These are phyloP conservation scores for Oryza glumipatula DNA, from an alignment of 176 grass and related monocot genomes.

Conservation along the genomic window DNA sequence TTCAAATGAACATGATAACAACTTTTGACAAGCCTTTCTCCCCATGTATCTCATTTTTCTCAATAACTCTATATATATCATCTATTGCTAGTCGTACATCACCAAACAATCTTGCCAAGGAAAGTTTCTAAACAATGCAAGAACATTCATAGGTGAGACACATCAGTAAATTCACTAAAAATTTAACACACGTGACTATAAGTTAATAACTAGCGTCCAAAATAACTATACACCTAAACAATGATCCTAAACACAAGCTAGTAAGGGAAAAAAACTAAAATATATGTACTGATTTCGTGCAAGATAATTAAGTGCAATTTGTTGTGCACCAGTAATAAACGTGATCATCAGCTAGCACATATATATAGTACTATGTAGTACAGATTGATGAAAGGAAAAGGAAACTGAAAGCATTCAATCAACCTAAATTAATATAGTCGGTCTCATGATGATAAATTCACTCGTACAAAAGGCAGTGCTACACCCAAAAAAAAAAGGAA, in stretches of 20 bases:
- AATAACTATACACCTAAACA: neutral
- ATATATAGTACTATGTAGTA: neutral
- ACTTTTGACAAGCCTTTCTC: neutral
- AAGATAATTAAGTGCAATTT: too few relatives aligned
- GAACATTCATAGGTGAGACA: neutral
- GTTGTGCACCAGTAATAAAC: neutral
- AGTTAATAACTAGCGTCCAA: neutral
- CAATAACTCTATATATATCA: neutral
- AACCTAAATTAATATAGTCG: neutral
- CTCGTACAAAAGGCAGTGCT: neutral
- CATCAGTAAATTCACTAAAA: neutral
- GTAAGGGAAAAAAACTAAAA: neutral
- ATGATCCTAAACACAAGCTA: neutral
- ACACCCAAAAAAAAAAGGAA: too few relatives aligned
- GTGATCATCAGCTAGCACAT: neutral
- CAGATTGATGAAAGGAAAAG: neutral
- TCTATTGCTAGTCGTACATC: slow-evolving; percentile 13
- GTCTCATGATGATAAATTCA: neutral
- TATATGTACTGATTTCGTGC: neutral
- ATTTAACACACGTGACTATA: neutral
- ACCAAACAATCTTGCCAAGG: slow-evolving; percentile 33
- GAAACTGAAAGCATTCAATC: neutral
- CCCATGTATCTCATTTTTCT: slow-evolving; percentile 15
- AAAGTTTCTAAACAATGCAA: neutral
- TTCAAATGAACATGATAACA: slow-evolving; percentile 29